phyloP scores from a whole-genome alignment of 1,284 basidiomycete genomes.

The Leccinum subrobustum region DNA sequence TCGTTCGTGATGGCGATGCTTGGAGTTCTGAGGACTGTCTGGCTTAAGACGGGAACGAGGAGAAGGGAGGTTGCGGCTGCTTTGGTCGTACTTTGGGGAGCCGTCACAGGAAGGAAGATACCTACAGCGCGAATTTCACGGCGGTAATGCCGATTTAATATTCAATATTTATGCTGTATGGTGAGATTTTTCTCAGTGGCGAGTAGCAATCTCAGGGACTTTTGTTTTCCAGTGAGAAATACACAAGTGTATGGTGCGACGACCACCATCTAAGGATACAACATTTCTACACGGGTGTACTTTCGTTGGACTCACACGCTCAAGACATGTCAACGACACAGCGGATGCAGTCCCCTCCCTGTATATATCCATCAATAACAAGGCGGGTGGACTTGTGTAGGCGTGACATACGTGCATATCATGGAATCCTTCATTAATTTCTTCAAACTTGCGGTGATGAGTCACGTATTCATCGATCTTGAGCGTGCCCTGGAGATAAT shows the following conservation, averaged over 20 bases:
- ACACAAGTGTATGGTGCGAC: neutral
- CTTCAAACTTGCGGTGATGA: slow-evolving; percentile 69
- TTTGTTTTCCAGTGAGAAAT: neutral
- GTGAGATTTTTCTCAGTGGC: neutral
- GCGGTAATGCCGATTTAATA: slow-evolving; percentile 10
- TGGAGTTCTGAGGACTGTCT: slow-evolving; percentile 51
- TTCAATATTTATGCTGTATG: slow-evolving; percentile 9
- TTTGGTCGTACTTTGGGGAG: slow-evolving; percentile 63
- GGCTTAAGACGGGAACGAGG: slow-evolving; percentile 66
- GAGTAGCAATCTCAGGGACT: neutral
- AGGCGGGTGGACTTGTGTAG: neutral
- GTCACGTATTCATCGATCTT: slow-evolving; percentile 92
- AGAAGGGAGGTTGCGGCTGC: slow-evolving; percentile 65
- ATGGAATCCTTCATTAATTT: slow-evolving; percentile 89
- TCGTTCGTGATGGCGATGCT: slow-evolving; percentile 67
- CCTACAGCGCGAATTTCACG: slow-evolving; percentile 41
- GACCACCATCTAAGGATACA: slow-evolving; percentile 1
- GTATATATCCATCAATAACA: neutral
- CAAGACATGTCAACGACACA: slow-evolving; percentile 82
- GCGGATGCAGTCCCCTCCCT: slow-evolving; percentile 90
- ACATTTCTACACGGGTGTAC: neutral
- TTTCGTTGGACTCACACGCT: slow-evolving; percentile 7
- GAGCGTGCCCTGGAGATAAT: slow-evolving; percentile 71
- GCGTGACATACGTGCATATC: slow-evolving; percentile 87
- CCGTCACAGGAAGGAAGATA: slow-evolving; percentile 64